A percentile compares a stretch with the other conserved stretches of the same genome.
Conservation (phyloP, 2,329 filamentous ascomycete genomes). For the Diaporthe destruens region DNA sequence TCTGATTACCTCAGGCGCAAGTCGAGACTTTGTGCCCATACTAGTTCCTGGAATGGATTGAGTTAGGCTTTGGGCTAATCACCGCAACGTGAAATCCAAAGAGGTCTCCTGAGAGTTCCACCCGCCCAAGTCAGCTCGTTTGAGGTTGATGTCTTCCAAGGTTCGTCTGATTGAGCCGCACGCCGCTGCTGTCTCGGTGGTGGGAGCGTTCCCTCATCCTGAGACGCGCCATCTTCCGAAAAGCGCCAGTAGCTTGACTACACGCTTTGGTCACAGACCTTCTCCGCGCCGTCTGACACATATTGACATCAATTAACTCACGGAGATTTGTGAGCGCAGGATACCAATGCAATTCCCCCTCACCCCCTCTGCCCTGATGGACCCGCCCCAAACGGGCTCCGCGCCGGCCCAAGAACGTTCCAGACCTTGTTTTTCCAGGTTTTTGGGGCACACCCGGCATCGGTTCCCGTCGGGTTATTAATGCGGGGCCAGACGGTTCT, state of each 20-base stretch:
- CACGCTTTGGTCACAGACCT: not conserved
- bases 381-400: not conserved
- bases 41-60: not conserved
- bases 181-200: not conserved
- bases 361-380: not conserved
- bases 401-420: slow-evolving; percentile 3
- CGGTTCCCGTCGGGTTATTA: not conserved
- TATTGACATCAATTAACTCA: not conserved
- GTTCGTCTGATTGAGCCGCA: not conserved
- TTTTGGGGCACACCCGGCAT: not conserved
- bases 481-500: not conserved
- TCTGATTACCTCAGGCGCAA: not conserved
- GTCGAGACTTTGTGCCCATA: not conserved
- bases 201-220: not conserved
- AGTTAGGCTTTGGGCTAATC: not conserved
- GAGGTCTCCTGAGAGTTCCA: not conserved
- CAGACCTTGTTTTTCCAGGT: slow-evolving; percentile 1
- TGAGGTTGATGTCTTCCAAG: no score
- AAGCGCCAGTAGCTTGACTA: not conserved
- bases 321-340: not conserved
- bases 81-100: not conserved
- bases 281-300: not conserved
- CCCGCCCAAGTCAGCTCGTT: not conserved
- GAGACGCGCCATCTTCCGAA: not conserved
- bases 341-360: not conserved